These are phyloP conservation scores for Candida insectorum DNA, from an alignment of 805 yeast genomes.

Conservation along the genomic window DNA sequence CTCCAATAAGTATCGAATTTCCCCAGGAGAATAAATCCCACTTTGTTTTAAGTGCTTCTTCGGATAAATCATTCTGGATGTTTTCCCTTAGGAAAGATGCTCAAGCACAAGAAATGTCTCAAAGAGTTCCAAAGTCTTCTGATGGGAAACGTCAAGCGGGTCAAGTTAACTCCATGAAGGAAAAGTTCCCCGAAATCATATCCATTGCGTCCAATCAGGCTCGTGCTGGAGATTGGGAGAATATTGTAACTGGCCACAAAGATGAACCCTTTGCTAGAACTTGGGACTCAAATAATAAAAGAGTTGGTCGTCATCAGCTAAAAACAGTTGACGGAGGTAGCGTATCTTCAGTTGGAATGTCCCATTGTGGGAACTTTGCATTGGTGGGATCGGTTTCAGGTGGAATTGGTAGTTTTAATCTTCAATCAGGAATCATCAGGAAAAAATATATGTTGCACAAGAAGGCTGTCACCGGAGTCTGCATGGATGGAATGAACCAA, in stretches of 20 bases:
- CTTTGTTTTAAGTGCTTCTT: conserved; percentile 79
- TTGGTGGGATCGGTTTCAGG: conserved; percentile 87
- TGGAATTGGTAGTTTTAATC: conserved; percentile 77
- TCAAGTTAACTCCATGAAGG: conserved; percentile 48
- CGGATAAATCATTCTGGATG: conserved; percentile 84
- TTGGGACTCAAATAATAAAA: conserved; percentile 79
- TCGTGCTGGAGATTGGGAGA: conserved; percentile 90
- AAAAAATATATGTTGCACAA: conserved; percentile 68
- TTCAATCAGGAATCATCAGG: conserved; percentile 86
- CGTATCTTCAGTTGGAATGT: conserved; percentile 72
- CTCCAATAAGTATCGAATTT: conserved; percentile 74
- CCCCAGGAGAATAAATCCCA: conserved; percentile 77
- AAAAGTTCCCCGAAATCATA: conserved; percentile 74
- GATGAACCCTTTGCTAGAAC: conserved; percentile 82
- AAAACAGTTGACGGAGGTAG: conserved; percentile 74
- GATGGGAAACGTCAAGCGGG: conserved; percentile 50
- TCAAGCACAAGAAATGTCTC: conserved; percentile 91
- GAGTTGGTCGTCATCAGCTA: conserved; percentile 73
- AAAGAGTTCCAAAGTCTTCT: conserved; percentile 47
- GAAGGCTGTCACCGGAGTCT: conserved; percentile 82
- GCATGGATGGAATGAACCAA: conserved; percentile 86
- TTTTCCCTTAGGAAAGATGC: conserved; percentile 94
- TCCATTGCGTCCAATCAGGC: conserved; percentile 69
- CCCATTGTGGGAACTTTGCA: conserved; percentile 95
- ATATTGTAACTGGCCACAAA: conserved; percentile 82